Percentiles rank a stretch among this genome's conserved stretches.
These are phyloP conservation scores for Halenospora varia DNA, from an alignment of 495 filamentous ascomycete genomes.

Conservation along the genomic window DNA sequence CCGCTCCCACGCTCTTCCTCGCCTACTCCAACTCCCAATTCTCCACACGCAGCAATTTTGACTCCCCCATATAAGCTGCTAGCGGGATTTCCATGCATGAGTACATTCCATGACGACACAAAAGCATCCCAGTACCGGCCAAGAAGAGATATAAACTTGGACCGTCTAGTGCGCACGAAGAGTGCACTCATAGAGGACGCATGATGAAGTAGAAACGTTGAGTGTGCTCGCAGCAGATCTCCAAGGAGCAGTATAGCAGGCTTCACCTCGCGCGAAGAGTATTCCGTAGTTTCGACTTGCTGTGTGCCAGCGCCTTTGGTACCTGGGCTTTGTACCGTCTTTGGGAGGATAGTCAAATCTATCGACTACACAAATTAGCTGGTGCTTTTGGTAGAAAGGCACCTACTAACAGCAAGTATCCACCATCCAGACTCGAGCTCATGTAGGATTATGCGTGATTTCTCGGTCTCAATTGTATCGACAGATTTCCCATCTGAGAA, in stretches of 20 bases:
- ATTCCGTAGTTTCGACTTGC: slow-evolving; percentile 51
- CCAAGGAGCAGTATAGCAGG: slow-evolving; percentile 73
- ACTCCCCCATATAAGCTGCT: slow-evolving; percentile 75
- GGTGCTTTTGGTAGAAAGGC: neutral
- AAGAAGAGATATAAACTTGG: slow-evolving; percentile 53
- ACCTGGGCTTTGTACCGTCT: slow-evolving; percentile 2
- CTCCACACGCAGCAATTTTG: slow-evolving; percentile 86
- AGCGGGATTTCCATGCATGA: slow-evolving; percentile 84
- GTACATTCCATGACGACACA: slow-evolving; percentile 78
- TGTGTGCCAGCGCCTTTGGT: slow-evolving; percentile 15
- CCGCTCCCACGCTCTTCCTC: slow-evolving; percentile 92
- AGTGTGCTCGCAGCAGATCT: slow-evolving; percentile 78
- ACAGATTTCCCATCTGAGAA: slow-evolving; percentile 75
- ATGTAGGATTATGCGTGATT: slow-evolving; percentile 73
- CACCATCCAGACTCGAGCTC: slow-evolving; percentile 87
- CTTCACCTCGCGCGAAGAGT: slow-evolving; percentile 83
- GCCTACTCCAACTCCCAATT: slow-evolving; percentile 89
- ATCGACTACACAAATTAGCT: slow-evolving; percentile 21
- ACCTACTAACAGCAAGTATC: slow-evolving; percentile 73
- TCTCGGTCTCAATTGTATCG: slow-evolving; percentile 87
- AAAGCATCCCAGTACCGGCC: slow-evolving; percentile 82
- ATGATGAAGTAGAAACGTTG: slow-evolving; percentile 84
- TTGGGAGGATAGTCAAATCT: slow-evolving; percentile 20
- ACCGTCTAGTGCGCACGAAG: slow-evolving; percentile 48
- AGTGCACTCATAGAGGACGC: slow-evolving; percentile 62